Conservation (phyloP, 371 early-diverging fungal species). For the Fennellomyces sp. region DNA sequence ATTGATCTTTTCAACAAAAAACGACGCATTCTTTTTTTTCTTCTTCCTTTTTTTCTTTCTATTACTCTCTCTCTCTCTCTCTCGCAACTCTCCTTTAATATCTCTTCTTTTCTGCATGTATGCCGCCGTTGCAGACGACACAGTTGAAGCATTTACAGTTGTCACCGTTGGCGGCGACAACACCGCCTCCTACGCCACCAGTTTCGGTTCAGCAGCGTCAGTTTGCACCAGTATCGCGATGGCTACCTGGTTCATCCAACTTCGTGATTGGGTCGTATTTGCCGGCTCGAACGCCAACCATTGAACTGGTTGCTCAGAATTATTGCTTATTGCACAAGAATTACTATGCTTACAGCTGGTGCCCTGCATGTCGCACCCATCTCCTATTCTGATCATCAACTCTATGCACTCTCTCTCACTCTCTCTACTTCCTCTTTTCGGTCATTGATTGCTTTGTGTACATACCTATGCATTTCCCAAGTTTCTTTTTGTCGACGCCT, state of each 20-base stretch:
- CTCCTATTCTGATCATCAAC: neutral
- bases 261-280: conserved; percentile 6
- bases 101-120: neutral
- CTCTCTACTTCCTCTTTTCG: neutral
- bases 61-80: neutral
- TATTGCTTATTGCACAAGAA: conserved; percentile 12
- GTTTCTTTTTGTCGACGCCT: no score
- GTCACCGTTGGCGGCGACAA: neutral
- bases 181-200: neutral
- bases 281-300: neutral
- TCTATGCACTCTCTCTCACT: neutral
- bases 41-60: neutral
- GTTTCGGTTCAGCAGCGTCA: neutral
- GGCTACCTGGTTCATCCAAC: conserved; percentile 13
- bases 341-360: conserved; percentile 15
- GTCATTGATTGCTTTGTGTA: no score
- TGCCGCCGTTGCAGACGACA: conserved; percentile 2
- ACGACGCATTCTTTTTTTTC: neutral
- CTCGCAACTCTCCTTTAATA: neutral
- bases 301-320: conserved; percentile 9
- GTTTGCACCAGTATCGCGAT: conserved; percentile 8
- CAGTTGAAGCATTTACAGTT: neutral
- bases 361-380: conserved; percentile 6
- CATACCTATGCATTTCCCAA: no score
- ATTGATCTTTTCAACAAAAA: neutral